Evolutionary conservation across 2,329 filamentous ascomycete genomes (phyloP).

Genomic region (Penicillium polonicum): DNA sequence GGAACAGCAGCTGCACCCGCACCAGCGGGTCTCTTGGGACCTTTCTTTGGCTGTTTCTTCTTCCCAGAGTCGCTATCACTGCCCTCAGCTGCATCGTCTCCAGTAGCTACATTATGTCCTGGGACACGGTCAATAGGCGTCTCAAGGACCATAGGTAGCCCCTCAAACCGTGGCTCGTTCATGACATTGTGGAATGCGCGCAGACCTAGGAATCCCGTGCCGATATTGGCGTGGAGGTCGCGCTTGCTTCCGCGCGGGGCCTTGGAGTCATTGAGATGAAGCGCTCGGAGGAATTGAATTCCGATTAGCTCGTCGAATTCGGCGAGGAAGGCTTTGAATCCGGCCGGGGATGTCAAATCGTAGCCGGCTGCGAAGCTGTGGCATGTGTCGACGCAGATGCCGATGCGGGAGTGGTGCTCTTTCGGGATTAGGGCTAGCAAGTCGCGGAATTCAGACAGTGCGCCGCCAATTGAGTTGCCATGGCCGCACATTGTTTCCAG

Average conservation of each 20-base stretch:
- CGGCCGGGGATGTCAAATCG: conserved; percentile 73
- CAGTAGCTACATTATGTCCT: conserved; percentile 25
- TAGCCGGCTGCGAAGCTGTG: conserved; percentile 94
- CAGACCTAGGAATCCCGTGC: conserved; percentile 87
- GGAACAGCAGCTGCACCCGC: conserved; percentile 53
- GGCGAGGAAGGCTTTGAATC: conserved; percentile 70
- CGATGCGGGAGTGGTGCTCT: conserved; percentile 79
- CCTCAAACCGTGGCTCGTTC: conserved; percentile 74
- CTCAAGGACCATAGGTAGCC: conserved; percentile 87
- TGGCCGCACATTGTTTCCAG: conserved; percentile 94
- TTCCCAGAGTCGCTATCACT: conserved; percentile 22
- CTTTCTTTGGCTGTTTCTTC: conserved; percentile 24
- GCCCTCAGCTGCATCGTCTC: conserved; percentile 19
- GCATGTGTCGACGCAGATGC: conserved; percentile 95
- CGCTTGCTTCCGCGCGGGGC: conserved; percentile 77
- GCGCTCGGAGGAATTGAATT: conserved; percentile 72
- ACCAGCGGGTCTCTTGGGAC: conserved; percentile 21
- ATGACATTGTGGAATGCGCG: conserved; percentile 87
- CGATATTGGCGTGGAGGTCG: conserved; percentile 94
- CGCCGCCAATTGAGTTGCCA: conserved; percentile 82
- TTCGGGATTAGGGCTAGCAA: conserved; percentile 70
- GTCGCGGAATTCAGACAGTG: conserved; percentile 80
- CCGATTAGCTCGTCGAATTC: conserved; percentile 79
- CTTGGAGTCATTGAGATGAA: conserved; percentile 96
- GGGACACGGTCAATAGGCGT: conserved; percentile 81